phyloP scores from a whole-genome alignment of 768 basidiomycete species.

The Kwoniella shandongensis region DNA sequence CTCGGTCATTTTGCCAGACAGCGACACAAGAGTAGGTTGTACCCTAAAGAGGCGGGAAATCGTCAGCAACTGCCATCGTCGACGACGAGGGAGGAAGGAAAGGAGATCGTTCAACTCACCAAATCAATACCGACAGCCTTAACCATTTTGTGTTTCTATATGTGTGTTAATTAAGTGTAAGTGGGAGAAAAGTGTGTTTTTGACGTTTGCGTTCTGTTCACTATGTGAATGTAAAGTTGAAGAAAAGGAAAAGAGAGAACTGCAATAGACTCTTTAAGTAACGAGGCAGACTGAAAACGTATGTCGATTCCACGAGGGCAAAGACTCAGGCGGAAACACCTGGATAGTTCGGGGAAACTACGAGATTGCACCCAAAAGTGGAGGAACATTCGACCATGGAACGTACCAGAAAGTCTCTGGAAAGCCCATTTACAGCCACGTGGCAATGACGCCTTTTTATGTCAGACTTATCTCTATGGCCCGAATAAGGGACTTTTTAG shows the following conservation, averaged over 20 bases:
- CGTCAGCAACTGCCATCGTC: slow-evolving; percentile 4
- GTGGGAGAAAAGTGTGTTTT: slow-evolving; percentile 2
- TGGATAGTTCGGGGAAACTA: slow-evolving; percentile 17
- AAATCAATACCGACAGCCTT: slow-evolving; percentile 55
- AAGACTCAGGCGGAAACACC: neutral
- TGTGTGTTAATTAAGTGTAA: slow-evolving; percentile 9
- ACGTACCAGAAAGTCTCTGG: slow-evolving; percentile 15
- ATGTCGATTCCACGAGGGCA: neutral
- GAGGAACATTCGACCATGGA: slow-evolving; percentile 18
- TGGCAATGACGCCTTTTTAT: slow-evolving; percentile 2
- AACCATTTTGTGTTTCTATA: slow-evolving; percentile 37
- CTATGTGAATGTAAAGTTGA: slow-evolving; percentile 10
- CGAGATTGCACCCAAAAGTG: slow-evolving; percentile 5
- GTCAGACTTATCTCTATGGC: too few relatives aligned
- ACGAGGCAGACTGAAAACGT: neutral
- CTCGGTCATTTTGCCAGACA: slow-evolving; percentile 99
- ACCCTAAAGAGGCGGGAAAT: slow-evolving; percentile 56
- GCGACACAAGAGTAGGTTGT: slow-evolving; percentile 99
- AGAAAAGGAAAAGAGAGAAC: slow-evolving; percentile 7
- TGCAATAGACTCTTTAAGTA: slow-evolving; percentile 9
- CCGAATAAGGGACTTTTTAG: too few relatives aligned
- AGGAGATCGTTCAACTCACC: slow-evolving; percentile 53
- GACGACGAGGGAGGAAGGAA: neutral
- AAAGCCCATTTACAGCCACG: neutral
- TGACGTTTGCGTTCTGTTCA: slow-evolving; percentile 4